Percentiles rank a stretch among this genome's conserved stretches.
These are phyloP conservation scores for Colletotrichum shisoi DNA, from an alignment of 2,329 filamentous ascomycete species.

Conservation along the genomic window DNA sequence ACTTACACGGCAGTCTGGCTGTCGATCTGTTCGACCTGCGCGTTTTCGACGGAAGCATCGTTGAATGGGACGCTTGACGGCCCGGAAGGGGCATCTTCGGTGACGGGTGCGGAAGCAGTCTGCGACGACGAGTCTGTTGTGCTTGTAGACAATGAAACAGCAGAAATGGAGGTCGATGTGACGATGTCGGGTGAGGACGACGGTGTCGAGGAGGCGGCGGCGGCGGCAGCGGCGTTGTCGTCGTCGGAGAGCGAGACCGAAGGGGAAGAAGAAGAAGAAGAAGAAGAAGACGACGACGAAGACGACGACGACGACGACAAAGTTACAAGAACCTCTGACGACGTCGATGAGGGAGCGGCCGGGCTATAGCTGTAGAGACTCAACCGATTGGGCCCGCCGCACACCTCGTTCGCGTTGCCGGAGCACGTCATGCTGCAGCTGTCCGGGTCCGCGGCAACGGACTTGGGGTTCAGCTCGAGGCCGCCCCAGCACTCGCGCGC, in stretches of 20 bases:
- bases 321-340: background rate
- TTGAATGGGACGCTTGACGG: background rate
- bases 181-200: background rate
- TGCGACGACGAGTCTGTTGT: too few relatives aligned
- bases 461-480: constrained; percentile 49
- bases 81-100: background rate
- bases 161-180: background rate
- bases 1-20: background rate
- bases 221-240: too few relatives aligned
- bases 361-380: background rate
- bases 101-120: too few relatives aligned
- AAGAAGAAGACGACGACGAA: too few relatives aligned
- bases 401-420: background rate
- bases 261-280: too few relatives aligned
- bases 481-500: constrained; percentile 55
- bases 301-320: background rate
- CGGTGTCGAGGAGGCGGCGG: background rate
- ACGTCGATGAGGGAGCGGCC: background rate
- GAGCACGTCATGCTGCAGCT: background rate
- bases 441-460: constrained; percentile 43
- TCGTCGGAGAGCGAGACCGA: background rate
- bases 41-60: background rate
- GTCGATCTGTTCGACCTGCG: background rate
- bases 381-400: background rate
- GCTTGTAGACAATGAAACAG: too few relatives aligned